Conservation (phyloP, 352 stramenopile species). For the Aphanomyces euteiches region DNA sequence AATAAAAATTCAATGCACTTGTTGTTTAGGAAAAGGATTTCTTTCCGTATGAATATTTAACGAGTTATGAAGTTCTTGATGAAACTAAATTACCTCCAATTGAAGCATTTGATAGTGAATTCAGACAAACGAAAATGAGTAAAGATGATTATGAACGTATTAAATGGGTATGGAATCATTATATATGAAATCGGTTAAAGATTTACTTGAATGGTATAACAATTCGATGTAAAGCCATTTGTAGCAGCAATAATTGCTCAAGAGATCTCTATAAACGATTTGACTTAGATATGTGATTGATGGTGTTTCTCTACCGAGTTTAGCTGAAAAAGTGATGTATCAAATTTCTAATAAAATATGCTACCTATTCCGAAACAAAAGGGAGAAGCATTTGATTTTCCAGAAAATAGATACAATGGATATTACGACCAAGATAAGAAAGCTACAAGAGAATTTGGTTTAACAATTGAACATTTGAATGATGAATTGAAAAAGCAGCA, state of each 20-base stretch:
- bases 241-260: conserved; percentile 27
- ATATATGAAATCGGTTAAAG: too few species aligned
- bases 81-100: too few species aligned
- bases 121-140: too few species aligned
- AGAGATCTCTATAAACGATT: conserved; percentile 14
- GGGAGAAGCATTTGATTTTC: neutral
- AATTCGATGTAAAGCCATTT: conserved; percentile 39
- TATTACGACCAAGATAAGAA: conserved; percentile 4
- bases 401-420: too few species aligned
- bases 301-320: conserved; percentile 8
- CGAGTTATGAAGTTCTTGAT: too few species aligned
- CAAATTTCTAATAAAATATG: neutral
- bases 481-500: conserved; percentile 32
- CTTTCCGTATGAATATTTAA: too few species aligned
- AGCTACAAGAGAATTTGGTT: conserved; percentile 29
- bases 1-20: too few species aligned
- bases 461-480: conserved; percentile 33
- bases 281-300: conserved; percentile 6
- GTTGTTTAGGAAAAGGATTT: too few species aligned
- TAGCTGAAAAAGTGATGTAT: conserved; percentile 24
- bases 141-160: too few species aligned
- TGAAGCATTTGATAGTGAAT: too few species aligned
- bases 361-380: neutral
- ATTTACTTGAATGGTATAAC: conserved; percentile 46
- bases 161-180: too few species aligned